These are phyloP conservation scores for Theobroma grandiflorum DNA, from an alignment of 441 rosid species.

Conservation along the genomic window DNA sequence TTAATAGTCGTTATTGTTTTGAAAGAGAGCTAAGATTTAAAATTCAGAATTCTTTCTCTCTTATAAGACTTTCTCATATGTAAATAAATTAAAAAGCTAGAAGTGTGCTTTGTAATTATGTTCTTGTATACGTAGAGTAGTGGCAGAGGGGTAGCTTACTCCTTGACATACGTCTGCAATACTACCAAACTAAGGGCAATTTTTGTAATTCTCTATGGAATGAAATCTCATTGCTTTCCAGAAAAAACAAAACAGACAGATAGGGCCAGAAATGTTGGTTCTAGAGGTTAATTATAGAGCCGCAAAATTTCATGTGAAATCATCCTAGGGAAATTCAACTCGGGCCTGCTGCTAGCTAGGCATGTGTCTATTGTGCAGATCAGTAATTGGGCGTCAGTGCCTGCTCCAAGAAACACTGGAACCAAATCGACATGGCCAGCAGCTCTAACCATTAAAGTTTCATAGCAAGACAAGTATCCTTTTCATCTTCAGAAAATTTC, in stretches of 20 bases:
- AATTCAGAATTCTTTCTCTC: neutral
- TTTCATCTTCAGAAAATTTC: neutral
- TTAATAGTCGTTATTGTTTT: neutral
- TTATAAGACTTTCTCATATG: neutral
- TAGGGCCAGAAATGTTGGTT: neutral
- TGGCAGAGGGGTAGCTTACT: no score
- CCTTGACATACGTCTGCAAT: no score
- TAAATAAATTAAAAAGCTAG: no score
- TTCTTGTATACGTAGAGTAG: no score
- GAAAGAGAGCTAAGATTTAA: neutral
- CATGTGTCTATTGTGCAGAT: neutral
- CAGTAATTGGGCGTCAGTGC: neutral
- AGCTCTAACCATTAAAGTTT: neutral
- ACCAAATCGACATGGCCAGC: neutral
- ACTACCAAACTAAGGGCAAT: no score
- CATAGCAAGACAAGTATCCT: neutral
- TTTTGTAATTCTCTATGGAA: no score
- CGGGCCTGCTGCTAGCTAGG: neutral
- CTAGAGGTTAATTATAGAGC: neutral
- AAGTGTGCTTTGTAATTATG: no score
- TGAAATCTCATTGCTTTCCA: no score
- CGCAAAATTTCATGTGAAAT: neutral
- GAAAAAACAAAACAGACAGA: neutral
- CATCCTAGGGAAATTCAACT: slow-evolving; percentile 9
- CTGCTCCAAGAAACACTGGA: neutral